Percentiles rank a stretch among this genome's conserved stretches.
Evolutionary conservation across 305 asterid genomes (phyloP).

Genomic region (Solanum hybrid): DNA sequence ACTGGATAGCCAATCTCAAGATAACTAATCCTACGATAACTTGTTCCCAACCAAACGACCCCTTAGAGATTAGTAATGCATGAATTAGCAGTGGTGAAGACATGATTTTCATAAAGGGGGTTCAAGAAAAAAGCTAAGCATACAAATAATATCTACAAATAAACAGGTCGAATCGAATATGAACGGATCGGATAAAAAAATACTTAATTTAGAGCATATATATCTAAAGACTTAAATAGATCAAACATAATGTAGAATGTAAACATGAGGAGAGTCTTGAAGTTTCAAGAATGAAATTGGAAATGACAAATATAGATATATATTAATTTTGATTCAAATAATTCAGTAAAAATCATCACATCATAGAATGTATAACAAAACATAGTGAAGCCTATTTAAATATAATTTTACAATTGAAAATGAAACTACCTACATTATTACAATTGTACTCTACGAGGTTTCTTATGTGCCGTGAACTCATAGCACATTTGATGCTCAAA

Average conservation of each 20-base stretch:
- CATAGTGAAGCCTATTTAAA: background rate
- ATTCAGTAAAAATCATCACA: background rate
- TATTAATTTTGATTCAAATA: no score
- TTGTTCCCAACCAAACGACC: background rate
- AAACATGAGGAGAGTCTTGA: background rate
- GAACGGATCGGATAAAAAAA: no score
- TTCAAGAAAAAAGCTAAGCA: no score
- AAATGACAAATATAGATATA: background rate
- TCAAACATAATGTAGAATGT: background rate
- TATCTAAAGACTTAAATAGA: no score
- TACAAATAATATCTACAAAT: no score
- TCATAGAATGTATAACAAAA: background rate
- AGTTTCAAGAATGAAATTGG: background rate
- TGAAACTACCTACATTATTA: no score
- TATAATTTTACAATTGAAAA: background rate
- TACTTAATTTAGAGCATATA: background rate
- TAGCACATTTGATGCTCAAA: background rate
- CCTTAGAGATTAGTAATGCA: background rate
- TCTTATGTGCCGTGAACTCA: background rate
- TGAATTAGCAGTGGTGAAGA: background rate
- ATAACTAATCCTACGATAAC: background rate
- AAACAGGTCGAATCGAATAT: no score
- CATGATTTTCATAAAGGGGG: background rate
- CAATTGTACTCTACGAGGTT: background rate
- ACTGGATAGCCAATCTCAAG: background rate